A percentile compares a stretch with the other conserved stretches of the same genome.
These are phyloP conservation scores for Aphanocladium album DNA, from an alignment of 2,329 filamentous ascomycete genomes.

Conservation along the genomic window DNA sequence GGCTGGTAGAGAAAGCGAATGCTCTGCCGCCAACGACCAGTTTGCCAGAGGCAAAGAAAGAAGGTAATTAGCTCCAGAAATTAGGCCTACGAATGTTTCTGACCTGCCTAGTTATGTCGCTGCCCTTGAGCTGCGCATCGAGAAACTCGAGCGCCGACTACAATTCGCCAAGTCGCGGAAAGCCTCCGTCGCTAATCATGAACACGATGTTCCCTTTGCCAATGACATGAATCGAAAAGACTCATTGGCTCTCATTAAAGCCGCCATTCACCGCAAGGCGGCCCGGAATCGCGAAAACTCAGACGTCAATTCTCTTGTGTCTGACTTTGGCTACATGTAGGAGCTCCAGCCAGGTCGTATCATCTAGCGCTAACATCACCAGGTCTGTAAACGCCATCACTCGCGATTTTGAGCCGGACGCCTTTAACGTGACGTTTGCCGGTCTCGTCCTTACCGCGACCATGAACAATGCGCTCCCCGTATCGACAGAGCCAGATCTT, in stretches of 20 bases:
- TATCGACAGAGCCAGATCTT: slow-evolving; percentile 54
- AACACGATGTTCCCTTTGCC: slow-evolving; percentile 43
- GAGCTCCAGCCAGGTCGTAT: slow-evolving; percentile 25
- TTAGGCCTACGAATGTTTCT: slow-evolving; percentile 11
- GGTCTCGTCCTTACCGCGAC: slow-evolving; percentile 81
- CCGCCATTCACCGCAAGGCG: slow-evolving; percentile 60
- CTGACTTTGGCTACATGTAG: slow-evolving; percentile 87
- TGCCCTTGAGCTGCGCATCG: slow-evolving; percentile 84
- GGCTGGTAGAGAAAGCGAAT: slow-evolving; percentile 78
- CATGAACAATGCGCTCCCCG: slow-evolving; percentile 65
- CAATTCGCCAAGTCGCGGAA: slow-evolving; percentile 66
- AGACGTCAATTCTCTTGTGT: slow-evolving; percentile 86
- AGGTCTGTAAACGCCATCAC: slow-evolving; percentile 93
- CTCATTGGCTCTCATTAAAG: slow-evolving; percentile 56
- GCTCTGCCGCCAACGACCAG: slow-evolving; percentile 91
- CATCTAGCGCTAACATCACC: slow-evolving; percentile 3
- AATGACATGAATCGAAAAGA: slow-evolving; percentile 54
- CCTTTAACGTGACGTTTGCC: slow-evolving; percentile 87
- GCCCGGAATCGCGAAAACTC: slow-evolving; percentile 67
- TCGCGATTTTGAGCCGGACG: slow-evolving; percentile 85
- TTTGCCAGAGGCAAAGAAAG: slow-evolving; percentile 93
- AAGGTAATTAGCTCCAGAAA: slow-evolving; percentile 47
- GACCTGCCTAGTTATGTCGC: slow-evolving; percentile 68
- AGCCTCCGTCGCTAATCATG: slow-evolving; percentile 62
- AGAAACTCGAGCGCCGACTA: slow-evolving; percentile 78